Conservation (phyloP, 495 filamentous ascomycete species). For the Neurospora tetrasperma region DNA sequence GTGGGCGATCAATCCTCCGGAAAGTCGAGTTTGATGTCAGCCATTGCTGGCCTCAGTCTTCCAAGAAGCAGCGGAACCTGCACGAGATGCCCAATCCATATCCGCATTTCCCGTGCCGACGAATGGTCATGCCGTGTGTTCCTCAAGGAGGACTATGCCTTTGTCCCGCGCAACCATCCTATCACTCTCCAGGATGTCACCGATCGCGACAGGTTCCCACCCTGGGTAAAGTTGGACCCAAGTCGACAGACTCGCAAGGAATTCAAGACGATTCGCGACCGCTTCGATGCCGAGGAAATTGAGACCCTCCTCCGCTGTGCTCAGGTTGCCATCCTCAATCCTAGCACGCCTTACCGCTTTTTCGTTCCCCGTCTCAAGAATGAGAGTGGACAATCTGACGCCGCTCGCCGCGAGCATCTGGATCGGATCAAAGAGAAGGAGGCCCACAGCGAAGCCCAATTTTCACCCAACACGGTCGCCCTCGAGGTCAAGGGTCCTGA, state of each 20-base stretch:
- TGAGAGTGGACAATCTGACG: constrained; percentile 12
- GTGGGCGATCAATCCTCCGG: constrained; percentile 76
- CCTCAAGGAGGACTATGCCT: constrained; percentile 48
- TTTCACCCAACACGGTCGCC: constrained; percentile 67
- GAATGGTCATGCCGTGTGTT: constrained; percentile 57
- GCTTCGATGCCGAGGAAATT: constrained; percentile 36
- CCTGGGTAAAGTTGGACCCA: constrained; percentile 25
- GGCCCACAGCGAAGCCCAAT: constrained; percentile 42
- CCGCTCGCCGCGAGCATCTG: constrained; percentile 20
- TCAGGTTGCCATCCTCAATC: constrained; percentile 64
- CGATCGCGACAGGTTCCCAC: constrained; percentile 30
- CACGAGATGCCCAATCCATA: constrained; percentile 68
- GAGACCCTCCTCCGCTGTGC: constrained; percentile 54
- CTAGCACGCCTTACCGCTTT: constrained; percentile 28
- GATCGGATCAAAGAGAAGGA: constrained; percentile 23
- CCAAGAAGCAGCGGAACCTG: constrained; percentile 61
- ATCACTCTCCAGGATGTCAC: constrained; percentile 33
- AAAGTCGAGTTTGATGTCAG: constrained; percentile 72
- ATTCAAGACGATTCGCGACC: constrained; percentile 35
- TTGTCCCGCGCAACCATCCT: constrained; percentile 17
- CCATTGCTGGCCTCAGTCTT: constrained; percentile 65
- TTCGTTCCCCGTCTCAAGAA: constrained; percentile 37
- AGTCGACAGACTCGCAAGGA: constrained; percentile 19
- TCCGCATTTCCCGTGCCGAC: constrained; percentile 50
- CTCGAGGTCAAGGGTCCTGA: constrained; percentile 61